Base-by-base conservation (phyloP, 1,139 yeast genomes). In the Pichia inconspicua region DNA sequence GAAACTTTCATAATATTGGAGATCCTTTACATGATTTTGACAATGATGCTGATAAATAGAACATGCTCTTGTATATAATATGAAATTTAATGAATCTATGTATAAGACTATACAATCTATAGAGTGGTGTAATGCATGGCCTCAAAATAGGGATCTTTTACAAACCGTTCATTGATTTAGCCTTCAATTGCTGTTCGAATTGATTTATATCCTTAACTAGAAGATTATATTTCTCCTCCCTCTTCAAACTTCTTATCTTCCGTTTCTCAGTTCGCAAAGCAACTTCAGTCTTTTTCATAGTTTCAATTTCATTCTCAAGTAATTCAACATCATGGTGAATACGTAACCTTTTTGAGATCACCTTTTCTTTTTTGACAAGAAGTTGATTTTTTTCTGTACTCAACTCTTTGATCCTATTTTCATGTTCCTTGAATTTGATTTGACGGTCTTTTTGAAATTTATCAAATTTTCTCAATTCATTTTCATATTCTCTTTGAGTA, bases 1-100 rank as follows among this genome's bases (percentile, higher is more conserved):
- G 86, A 56, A 66, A 70, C 22, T 84, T 84, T 58, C 84, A 81
- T 62, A 62, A 60, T 42, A 66, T 82, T n/a, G 89, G 87, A 1
- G 53, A 59, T 10, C 61, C 66, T 7, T 37, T 50, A 12, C 28
- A 31, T 2, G 47, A 48, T n/a, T 7, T 9, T 22, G 31, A 30
- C 9, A 31, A 40, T 11, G 32, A 43, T 17, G 8, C 37, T 9
- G 37, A 34, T 34, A 34, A 34, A 11, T 34, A 34, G 22, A n/a
- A 34, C 5, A 34, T 10, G n/a, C 5, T 5, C 5, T 15, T 35
- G n/a, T n/a, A 35, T 9, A 10, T 9, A n/a, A 15, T 11, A 4
- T 15, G 7, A 35, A 35, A 35, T 35, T 17, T 12, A 25, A 37
- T 37, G n/a, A 37, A 14, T 30, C n/a, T 30, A 30, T 31, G 17